Evolutionary conservation across 495 filamentous ascomycete genomes (phyloP).

Genomic region (Xylaria flabelliformis): DNA sequence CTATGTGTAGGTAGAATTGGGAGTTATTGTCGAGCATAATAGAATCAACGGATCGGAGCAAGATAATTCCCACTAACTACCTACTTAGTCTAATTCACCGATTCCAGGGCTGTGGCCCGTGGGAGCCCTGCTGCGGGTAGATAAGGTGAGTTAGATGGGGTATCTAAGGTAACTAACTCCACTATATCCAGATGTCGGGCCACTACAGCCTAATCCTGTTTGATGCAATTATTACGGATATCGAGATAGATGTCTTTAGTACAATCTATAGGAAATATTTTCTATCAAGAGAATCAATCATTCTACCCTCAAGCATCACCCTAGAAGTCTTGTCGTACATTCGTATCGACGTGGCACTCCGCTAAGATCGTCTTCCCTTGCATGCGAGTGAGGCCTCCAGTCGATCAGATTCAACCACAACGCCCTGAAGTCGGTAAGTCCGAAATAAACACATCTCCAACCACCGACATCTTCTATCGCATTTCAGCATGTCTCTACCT

Average conservation of each 20-base stretch:
- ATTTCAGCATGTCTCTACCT: slow-evolving; percentile 34
- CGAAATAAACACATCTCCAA: slow-evolving; percentile 27
- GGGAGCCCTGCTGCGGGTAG: not conserved
- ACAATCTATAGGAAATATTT: slow-evolving; percentile 23
- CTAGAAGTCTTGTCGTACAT: slow-evolving; percentile 19
- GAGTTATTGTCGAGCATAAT: not conserved
- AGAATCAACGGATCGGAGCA: slow-evolving; percentile 4
- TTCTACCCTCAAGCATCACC: slow-evolving; percentile 20
- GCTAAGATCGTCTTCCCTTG: slow-evolving; percentile 14
- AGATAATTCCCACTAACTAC: slow-evolving; percentile 8
- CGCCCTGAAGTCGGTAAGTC: slow-evolving; percentile 35
- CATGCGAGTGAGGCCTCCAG: slow-evolving; percentile 23
- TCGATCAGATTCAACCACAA: slow-evolving; percentile 15
- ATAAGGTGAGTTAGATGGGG: not conserved
- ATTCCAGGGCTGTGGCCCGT: slow-evolving; percentile 13
- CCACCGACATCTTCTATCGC: slow-evolving; percentile 37
- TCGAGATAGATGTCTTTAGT: not conserved
- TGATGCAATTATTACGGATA: slow-evolving; percentile 6
- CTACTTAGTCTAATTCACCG: not conserved
- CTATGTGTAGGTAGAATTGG: not conserved
- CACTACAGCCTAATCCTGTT: slow-evolving; percentile 12
- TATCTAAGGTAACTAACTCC: not conserved
- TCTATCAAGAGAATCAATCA: slow-evolving; percentile 7
- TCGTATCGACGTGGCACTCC: not conserved
- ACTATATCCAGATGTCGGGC: slow-evolving; percentile 12